Conservation (phyloP, 768 basidiomycete genomes). For the Termitomyces sp. region DNA sequence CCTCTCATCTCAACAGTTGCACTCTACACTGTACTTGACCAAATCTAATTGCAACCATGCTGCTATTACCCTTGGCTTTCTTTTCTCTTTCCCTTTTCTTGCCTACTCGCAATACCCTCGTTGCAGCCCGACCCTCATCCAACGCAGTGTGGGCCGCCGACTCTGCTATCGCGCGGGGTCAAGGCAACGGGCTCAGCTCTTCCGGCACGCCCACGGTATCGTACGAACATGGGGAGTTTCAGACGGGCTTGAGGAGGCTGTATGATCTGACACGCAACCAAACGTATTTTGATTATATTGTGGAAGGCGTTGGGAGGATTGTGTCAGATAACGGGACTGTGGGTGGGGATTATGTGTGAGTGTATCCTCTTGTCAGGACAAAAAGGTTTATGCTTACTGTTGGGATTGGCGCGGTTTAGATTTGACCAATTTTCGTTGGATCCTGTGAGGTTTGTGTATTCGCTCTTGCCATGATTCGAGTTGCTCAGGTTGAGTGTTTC, state of each 20-base stretch:
- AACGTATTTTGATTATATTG: conserved; percentile 37
- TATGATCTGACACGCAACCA: conserved; percentile 34
- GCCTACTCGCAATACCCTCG: neutral
- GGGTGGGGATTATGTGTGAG: conserved; percentile 33
- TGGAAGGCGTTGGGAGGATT: conserved; percentile 31
- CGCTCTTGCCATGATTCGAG: neutral
- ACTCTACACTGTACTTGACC: too few species aligned
- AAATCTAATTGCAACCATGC: neutral
- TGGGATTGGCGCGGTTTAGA: conserved; percentile 15
- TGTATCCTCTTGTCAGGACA: too few species aligned
- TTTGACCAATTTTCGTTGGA: conserved; percentile 29
- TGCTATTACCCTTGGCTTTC: neutral
- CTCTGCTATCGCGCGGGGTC: conserved; percentile 35
- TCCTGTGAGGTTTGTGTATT: conserved; percentile 25
- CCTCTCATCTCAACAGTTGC: neutral
- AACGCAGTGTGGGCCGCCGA: conserved; percentile 43
- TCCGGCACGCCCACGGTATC: conserved; percentile 28
- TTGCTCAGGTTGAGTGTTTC: neutral
- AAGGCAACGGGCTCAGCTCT: conserved; percentile 35
- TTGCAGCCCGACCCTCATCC: conserved; percentile 25
- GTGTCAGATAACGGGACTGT: conserved; percentile 35
- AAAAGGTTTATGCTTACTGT: neutral
- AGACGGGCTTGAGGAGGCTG: conserved; percentile 32
- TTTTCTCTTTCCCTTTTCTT: neutral
- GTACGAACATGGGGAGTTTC: conserved; percentile 34